These are phyloP conservation scores for Lycium ferocissimum DNA, from an alignment of 257 asterid species.

Conservation along the genomic window DNA sequence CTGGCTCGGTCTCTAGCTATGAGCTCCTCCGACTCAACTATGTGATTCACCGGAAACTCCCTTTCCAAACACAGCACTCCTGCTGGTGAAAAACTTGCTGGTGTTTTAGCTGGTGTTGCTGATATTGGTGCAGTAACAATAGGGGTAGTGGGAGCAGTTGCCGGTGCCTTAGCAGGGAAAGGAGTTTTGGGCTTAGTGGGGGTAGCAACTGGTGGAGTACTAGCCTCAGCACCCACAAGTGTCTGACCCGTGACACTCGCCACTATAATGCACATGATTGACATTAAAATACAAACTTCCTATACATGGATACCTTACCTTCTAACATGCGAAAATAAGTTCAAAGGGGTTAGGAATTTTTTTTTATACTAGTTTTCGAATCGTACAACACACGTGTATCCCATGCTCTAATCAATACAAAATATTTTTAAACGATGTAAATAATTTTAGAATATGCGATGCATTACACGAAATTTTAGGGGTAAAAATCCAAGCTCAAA, in stretches of 20 bases:
- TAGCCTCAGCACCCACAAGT: slow-evolving; percentile 42
- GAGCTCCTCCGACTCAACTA: slow-evolving; percentile 56
- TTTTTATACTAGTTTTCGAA: no score
- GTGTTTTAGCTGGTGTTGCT: no score
- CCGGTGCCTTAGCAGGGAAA: slow-evolving; percentile 41
- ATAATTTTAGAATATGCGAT: no score
- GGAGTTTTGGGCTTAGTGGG: slow-evolving; percentile 34
- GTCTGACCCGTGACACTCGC: slow-evolving; percentile 53
- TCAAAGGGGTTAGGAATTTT: no score
- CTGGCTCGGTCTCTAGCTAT: slow-evolving; percentile 81
- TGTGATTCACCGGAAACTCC: slow-evolving; percentile 58
- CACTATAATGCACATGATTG: slow-evolving; percentile 43
- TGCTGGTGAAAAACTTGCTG: neutral
- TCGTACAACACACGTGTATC: no score
- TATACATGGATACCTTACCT: slow-evolving; percentile 29
- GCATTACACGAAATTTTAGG: no score
- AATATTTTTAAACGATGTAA: no score
- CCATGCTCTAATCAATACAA: no score
- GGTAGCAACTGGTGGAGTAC: slow-evolving; percentile 30
- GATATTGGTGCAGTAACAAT: slow-evolving; percentile 36
- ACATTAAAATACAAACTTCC: slow-evolving; percentile 34
- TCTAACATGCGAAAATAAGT: no score
- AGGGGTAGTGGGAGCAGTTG: slow-evolving; percentile 32
- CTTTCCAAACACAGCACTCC: slow-evolving; percentile 68
- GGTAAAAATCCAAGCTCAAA: no score